These are phyloP conservation scores for Coemansia sp. DNA, from an alignment of 192 early-diverging fungal genomes.

Conservation along the genomic window DNA sequence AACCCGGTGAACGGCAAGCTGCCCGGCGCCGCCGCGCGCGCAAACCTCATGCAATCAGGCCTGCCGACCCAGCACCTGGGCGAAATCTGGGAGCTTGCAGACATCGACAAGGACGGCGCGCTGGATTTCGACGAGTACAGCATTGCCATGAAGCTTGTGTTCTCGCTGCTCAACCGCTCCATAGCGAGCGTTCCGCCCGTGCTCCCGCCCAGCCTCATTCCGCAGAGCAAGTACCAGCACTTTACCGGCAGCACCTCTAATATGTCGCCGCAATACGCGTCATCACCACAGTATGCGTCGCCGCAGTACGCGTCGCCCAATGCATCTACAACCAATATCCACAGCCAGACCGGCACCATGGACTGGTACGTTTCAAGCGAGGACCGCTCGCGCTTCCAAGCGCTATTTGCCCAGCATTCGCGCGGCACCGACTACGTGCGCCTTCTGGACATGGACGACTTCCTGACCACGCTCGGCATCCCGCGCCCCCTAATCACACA, in stretches of 20 bases:
- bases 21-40: conserved; percentile 36
- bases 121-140: conserved; percentile 85
- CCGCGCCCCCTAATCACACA: conserved; percentile 31
- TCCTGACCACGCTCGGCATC: conserved; percentile 32
- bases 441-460: conserved; percentile 46
- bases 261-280: background rate
- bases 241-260: conserved; percentile 15
- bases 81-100: conserved; percentile 66
- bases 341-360: conserved; percentile 15
- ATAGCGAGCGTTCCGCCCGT: conserved; percentile 56
- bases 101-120: conserved; percentile 79
- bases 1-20: conserved; percentile 44
- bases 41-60: conserved; percentile 50
- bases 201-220: conserved; percentile 66
- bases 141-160: conserved; percentile 75
- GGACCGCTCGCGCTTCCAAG: conserved; percentile 37
- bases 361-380: conserved; percentile 47
- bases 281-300: background rate
- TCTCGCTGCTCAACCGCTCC: conserved; percentile 59
- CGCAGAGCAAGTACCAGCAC: conserved; percentile 60
- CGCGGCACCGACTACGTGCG: conserved; percentile 36
- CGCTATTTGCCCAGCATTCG: conserved; percentile 33
- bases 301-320: conserved; percentile 2
- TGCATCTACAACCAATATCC: background rate
- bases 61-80: conserved; percentile 48